phyloP scores from a whole-genome alignment of 2,329 filamentous ascomycete genomes.

The Fusarium sterilihyphosum region DNA sequence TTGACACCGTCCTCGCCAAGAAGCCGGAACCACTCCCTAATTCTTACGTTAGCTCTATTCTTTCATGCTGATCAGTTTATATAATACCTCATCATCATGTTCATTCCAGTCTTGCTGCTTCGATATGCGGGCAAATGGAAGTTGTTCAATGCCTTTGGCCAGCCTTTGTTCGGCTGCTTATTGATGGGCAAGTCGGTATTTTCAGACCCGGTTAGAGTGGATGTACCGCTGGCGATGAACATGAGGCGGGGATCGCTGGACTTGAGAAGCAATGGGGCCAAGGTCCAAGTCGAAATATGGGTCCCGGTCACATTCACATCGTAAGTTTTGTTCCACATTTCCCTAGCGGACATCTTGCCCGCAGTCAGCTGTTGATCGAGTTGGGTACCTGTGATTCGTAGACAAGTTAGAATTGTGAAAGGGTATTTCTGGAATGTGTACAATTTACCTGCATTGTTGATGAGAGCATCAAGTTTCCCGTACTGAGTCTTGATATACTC shows the following conservation, averaged over 20 bases:
- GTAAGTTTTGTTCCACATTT: neutral
- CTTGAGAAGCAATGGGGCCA: neutral
- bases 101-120: neutral
- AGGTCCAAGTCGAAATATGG: neutral
- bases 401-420: neutral
- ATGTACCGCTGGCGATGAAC: slow-evolving; percentile 1
- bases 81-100: neutral
- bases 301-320: neutral
- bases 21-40: neutral
- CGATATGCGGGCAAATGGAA: neutral
- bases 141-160: neutral
- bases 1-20: neutral
- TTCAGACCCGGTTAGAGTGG: neutral
- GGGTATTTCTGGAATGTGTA: fast-evolving
- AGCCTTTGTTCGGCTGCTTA: neutral
- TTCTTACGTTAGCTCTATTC: neutral
- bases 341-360: neutral
- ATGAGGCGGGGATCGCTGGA: neutral
- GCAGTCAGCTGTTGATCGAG: neutral
- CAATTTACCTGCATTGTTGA: neutral
- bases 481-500: neutral
- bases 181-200: neutral
- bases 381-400: neutral
- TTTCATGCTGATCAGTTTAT: fast-evolving
- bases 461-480: neutral